Percentiles rank a stretch among this genome's conserved stretches.
phyloP scores from a whole-genome alignment of 1,284 basidiomycete species.

The Ustilago tritici region DNA sequence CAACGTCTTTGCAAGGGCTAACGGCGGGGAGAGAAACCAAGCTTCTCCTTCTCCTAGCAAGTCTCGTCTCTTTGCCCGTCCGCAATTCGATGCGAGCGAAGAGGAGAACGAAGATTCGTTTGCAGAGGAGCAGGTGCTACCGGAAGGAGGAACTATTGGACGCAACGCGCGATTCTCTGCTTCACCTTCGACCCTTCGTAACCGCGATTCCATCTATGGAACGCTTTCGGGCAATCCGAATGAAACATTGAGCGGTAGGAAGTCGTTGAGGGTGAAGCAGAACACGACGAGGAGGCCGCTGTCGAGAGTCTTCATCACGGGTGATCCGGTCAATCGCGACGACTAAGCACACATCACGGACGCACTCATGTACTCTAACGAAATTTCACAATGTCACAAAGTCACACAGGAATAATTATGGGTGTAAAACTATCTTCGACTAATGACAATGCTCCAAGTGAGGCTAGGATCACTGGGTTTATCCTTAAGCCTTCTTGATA shows the following conservation, averaged over 20 bases:
- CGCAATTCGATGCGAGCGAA: neutral
- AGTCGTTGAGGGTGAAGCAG: constrained; percentile 10
- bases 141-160: constrained; percentile 21
- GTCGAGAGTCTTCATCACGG: constrained; percentile 48
- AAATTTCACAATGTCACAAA: neutral
- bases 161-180: constrained; percentile 16
- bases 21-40: neutral
- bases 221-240: constrained; percentile 26
- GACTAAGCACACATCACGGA: constrained; percentile 11
- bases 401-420: neutral
- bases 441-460: no score
- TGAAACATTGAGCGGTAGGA: constrained; percentile 50
- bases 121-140: constrained; percentile 1
- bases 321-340: constrained; percentile 40
- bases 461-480: no score
- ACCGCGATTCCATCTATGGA: constrained; percentile 25
- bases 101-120: constrained; percentile 10
- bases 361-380: neutral
- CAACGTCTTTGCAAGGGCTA: constrained; percentile 15
- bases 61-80: constrained; percentile 16
- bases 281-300: constrained; percentile 31
- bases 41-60: constrained; percentile 14
- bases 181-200: constrained; percentile 2
- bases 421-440: no score
- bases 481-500: constrained; percentile 34